phyloP scores from a whole-genome alignment of 352 stramenopile species.

The Phytophthora uliginosa region DNA sequence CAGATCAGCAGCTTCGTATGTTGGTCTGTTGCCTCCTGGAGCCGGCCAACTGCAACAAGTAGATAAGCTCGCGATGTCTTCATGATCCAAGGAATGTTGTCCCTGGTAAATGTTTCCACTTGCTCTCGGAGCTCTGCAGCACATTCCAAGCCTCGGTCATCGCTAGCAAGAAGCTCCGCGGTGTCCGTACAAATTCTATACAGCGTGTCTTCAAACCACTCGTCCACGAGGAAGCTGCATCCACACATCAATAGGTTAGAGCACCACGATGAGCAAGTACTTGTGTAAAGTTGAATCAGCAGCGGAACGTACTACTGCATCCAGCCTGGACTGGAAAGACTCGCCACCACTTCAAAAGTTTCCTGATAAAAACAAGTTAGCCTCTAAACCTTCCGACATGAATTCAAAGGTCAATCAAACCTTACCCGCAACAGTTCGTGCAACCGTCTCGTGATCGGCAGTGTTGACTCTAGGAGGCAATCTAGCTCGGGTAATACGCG shows the following conservation, averaged over 20 bases:
- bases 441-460: conserved; percentile 23
- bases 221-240: conserved; percentile 32
- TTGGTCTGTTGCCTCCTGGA: conserved; percentile 24
- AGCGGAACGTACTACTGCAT: conserved; percentile 36
- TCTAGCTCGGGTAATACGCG: conserved; percentile 64
- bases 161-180: conserved; percentile 14
- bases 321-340: conserved; percentile 48
- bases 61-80: conserved; percentile 21
- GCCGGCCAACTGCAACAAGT: conserved; percentile 17
- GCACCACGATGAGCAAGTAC: not conserved
- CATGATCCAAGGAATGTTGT: conserved; percentile 25
- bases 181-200: conserved; percentile 15
- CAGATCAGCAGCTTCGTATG: conserved; percentile 30
- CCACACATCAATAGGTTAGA: not conserved
- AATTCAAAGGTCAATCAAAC: not conserved
- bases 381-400: not conserved
- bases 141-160: conserved; percentile 12
- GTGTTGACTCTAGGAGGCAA: conserved; percentile 42
- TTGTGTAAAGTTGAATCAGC: not conserved
- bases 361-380: conserved; percentile 30
- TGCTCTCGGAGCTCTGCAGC: conserved; percentile 6
- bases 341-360: conserved; percentile 34
- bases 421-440: conserved; percentile 36
- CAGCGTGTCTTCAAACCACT: conserved; percentile 33
- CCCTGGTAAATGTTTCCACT: conserved; percentile 4